Percentiles rank a stretch among this genome's conserved stretches.
Evolutionary conservation across 1,139 yeast species (phyloP).

Genomic region (Spathaspora sp.): DNA sequence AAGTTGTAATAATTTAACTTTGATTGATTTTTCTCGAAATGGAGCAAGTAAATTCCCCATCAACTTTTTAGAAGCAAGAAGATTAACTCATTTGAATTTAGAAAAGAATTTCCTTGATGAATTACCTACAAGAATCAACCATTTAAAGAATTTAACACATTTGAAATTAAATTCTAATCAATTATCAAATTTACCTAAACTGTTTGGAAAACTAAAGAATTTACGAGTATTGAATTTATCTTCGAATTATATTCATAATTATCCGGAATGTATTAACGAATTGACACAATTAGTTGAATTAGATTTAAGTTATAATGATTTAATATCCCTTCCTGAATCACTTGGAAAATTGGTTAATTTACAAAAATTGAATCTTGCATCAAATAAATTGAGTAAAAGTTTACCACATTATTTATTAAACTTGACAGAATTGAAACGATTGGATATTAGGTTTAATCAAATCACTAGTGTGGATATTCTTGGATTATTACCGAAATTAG

Average conservation of each 20-base stretch:
- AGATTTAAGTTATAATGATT: slow-evolving; percentile 81
- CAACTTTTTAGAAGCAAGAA: slow-evolving; percentile 67
- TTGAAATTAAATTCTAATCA: slow-evolving; percentile 73
- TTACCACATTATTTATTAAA: slow-evolving; percentile 56
- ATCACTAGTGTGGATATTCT: slow-evolving; percentile 64
- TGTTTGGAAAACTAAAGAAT: slow-evolving; percentile 54
- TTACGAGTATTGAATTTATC: slow-evolving; percentile 70
- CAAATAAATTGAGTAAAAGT: slow-evolving; percentile 61
- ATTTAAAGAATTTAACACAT: slow-evolving; percentile 52
- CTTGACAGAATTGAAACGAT: slow-evolving; percentile 59
- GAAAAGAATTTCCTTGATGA: slow-evolving; percentile 74
- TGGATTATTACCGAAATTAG: slow-evolving; percentile 63
- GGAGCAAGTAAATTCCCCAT: slow-evolving; percentile 75
- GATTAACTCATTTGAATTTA: slow-evolving; percentile 68
- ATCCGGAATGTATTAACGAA: slow-evolving; percentile 70
- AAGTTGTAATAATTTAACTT: slow-evolving; percentile 68
- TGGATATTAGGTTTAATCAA: slow-evolving; percentile 78
- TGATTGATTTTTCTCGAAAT: slow-evolving; percentile 68
- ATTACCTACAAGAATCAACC: slow-evolving; percentile 59
- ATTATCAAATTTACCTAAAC: slow-evolving; percentile 61
- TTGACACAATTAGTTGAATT: slow-evolving; percentile 62
- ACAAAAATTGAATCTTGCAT: slow-evolving; percentile 70
- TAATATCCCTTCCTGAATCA: slow-evolving; percentile 59
- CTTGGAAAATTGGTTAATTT: slow-evolving; percentile 59
- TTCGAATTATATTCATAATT: slow-evolving; percentile 69